A percentile compares a stretch with the other conserved stretches of the same genome.
Conservation (phyloP, 768 basidiomycete genomes). For the Termitomyces bulborhizus region DNA sequence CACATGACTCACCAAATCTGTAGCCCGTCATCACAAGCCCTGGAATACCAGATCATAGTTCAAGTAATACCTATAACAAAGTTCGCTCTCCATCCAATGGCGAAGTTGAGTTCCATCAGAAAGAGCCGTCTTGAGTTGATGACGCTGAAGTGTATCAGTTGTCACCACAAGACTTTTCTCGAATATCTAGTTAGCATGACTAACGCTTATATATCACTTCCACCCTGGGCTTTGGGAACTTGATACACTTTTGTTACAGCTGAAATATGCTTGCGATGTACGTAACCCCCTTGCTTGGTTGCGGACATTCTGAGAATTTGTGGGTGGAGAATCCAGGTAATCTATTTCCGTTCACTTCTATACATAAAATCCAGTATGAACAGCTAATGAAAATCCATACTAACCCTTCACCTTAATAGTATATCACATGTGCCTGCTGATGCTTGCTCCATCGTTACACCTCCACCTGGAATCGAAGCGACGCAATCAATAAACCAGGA, state of each 20-base stretch:
- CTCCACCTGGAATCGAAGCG: background rate
- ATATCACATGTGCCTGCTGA: background rate
- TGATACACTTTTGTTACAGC: background rate
- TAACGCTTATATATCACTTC: background rate
- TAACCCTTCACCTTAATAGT: background rate
- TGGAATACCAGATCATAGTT: background rate
- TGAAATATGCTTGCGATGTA: background rate
- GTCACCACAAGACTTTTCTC: background rate
- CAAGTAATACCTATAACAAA: slow-evolving; percentile 1
- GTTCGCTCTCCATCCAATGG: background rate
- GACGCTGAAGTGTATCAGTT: background rate
- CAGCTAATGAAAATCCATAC: background rate
- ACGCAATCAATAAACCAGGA: background rate
- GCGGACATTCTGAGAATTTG: background rate
- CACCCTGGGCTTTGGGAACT: background rate
- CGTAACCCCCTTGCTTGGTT: background rate
- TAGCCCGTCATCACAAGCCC: background rate
- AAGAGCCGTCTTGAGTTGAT: slow-evolving; percentile 2
- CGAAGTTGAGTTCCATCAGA: slow-evolving; percentile 4
- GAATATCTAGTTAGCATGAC: background rate
- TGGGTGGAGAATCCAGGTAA: background rate
- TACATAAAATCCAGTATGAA: background rate
- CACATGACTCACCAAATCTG: slow-evolving; percentile 7
- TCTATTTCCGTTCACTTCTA: background rate
- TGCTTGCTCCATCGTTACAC: background rate